Conservation (phyloP, 2,329 filamentous ascomycete species). For the Xylariaceae sp. region DNA sequence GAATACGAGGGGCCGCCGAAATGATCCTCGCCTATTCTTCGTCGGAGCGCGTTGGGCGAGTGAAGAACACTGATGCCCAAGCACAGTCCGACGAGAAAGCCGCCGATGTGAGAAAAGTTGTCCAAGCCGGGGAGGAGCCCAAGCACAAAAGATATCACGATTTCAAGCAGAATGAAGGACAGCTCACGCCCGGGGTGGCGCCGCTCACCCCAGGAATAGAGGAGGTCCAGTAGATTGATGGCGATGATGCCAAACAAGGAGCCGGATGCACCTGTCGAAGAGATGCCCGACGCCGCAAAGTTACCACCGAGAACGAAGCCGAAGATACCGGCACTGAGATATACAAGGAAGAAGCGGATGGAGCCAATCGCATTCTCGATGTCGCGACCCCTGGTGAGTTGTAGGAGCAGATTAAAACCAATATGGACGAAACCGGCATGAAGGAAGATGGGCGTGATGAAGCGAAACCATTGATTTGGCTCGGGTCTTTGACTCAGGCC, state of each 20-base stretch:
- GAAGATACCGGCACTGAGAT: slow-evolving; percentile 87
- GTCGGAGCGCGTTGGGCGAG: slow-evolving; percentile 74
- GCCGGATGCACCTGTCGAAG: slow-evolving; percentile 85
- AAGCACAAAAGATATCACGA: slow-evolving; percentile 84
- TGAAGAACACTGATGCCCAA: slow-evolving; percentile 83
- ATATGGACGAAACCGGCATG: slow-evolving; percentile 94
- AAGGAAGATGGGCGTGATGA: slow-evolving; percentile 92
- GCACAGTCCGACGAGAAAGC: slow-evolving; percentile 85
- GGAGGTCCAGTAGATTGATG: slow-evolving; percentile 76
- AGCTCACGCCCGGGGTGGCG: slow-evolving; percentile 73
- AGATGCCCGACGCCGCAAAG: slow-evolving; percentile 73
- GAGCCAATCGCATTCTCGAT: slow-evolving; percentile 89
- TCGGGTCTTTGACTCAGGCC: slow-evolving; percentile 48
- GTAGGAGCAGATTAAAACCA: slow-evolving; percentile 87
- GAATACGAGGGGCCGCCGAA: slow-evolving; percentile 56
- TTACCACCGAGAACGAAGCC: slow-evolving; percentile 94
- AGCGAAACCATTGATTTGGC: slow-evolving; percentile 94
- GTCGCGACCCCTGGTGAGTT: slow-evolving; percentile 82
- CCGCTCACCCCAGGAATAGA: slow-evolving; percentile 88
- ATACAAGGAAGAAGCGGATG: slow-evolving; percentile 82
- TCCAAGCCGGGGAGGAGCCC: slow-evolving; percentile 88
- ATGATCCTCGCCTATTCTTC: slow-evolving; percentile 61
- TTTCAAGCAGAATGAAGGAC: slow-evolving; percentile 78
- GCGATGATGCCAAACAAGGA: slow-evolving; percentile 88
- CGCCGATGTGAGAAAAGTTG: slow-evolving; percentile 96